Base-by-base conservation (phyloP, 73 alveolate species). In the Blepharisma japonicum region DNA sequence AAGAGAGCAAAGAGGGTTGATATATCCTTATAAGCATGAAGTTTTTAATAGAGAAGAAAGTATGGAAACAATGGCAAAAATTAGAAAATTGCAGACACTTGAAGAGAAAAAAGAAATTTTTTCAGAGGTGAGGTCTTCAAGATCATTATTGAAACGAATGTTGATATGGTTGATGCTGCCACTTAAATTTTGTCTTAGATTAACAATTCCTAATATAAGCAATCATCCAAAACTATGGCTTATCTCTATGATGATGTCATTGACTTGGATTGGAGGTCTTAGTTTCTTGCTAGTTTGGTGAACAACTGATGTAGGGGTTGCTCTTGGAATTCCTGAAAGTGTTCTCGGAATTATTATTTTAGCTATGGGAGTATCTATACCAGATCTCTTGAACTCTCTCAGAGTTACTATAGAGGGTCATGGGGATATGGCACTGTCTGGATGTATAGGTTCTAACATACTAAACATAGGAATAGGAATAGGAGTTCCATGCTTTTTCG, bases 221-320 rank as follows among this genome's bases (percentile, higher is more conserved):
- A 70, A 70, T 9, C 20, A n/a, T 54, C 56, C 56, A 45, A 70
- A 45, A 3, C 9, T 45, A 5, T 70, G 77, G 61, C 80, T 25
- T 14, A n/a, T 70, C 2, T 11, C 76, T 70, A n/a, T 70, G 23
- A 9, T 70, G 56, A 14, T n/a, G 23, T 70, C 68, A 2, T 4
- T 39, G 2, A 38, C 27, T 38, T 70, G 80, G 80, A 23, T 70
- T 23, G 80, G 80, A 11, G 70, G 11, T 39, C 61, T 39, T 45
- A 38, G 68, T 70, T 70, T 45, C 5, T 45, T 70, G 2, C 25
- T 70, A 7, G 80, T 70, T 14, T 70, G 80, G 80, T 70, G 80
- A 80, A 45, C 46, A 14, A 45, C 32, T n/a, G 66, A 39, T n/a
- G 32, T 70, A 9, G 80, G 80, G 2, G 46, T 18, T 9, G 80